Percentiles rank a stretch among this genome's conserved stretches.
phyloP scores from a whole-genome alignment of 106 monocot species.

The Dendrobium huoshanense region DNA sequence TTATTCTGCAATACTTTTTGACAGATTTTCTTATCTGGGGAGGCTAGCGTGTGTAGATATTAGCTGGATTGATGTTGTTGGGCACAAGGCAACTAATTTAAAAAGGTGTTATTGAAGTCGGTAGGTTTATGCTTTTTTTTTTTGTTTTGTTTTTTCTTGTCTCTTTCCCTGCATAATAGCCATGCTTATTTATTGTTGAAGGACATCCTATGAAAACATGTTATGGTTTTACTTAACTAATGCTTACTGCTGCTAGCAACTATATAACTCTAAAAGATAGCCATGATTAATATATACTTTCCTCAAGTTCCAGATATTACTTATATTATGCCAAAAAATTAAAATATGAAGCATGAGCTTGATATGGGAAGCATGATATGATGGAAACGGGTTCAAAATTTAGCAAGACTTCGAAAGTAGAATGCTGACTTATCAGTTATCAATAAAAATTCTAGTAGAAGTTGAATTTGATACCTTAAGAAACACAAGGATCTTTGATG shows the following conservation, averaged over 20 bases:
- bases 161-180: not conserved
- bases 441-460: not conserved
- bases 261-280: not conserved
- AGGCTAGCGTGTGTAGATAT: not conserved
- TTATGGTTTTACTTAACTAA: not conserved
- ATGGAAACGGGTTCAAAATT: not conserved
- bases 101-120: not conserved
- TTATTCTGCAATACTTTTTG: not conserved
- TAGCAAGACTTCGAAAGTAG: not conserved
- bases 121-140: not conserved
- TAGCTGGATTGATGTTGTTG: not conserved
- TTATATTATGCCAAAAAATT: not conserved
- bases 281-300: not conserved
- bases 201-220: not conserved
- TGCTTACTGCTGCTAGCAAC: not conserved
- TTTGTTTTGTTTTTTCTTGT: not conserved
- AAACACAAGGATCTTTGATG: not conserved
- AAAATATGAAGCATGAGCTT: not conserved
- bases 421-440: not conserved
- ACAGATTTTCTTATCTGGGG: not conserved
- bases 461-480: no score
- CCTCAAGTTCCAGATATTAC: not conserved
- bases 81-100: not conserved
- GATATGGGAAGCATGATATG: not conserved
- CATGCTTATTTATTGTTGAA: not conserved